A percentile compares a stretch with the other conserved stretches of the same genome.
These are phyloP conservation scores for Endothia cerciana DNA, from an alignment of 2,329 filamentous ascomycete genomes.

Conservation along the genomic window DNA sequence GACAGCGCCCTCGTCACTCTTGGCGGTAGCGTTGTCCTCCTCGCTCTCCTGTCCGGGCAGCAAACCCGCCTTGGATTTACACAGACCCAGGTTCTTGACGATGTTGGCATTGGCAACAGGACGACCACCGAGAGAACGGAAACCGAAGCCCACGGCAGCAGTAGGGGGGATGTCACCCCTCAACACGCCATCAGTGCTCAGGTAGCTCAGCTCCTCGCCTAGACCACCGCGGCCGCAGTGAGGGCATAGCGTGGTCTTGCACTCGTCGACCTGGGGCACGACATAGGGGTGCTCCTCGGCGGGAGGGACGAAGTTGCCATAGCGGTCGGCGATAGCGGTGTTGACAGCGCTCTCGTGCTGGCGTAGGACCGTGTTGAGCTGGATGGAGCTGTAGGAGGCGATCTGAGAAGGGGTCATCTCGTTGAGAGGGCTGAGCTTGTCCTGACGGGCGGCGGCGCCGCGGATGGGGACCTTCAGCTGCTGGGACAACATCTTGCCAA, in stretches of 20 bases:
- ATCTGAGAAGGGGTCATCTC: constrained; percentile 50
- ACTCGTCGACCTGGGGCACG: constrained; percentile 44
- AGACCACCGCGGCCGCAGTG: constrained; percentile 48
- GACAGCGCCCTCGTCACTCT: background rate
- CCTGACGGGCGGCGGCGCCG: constrained; percentile 46
- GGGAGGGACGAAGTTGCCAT: constrained; percentile 9
- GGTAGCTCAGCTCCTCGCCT: constrained; percentile 47
- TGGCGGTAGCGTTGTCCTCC: background rate
- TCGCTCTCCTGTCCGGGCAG: background rate
- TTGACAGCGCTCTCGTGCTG: constrained; percentile 49
- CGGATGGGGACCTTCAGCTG: constrained; percentile 42
- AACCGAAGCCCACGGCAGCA: constrained; percentile 56
- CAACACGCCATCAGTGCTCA: constrained; percentile 55
- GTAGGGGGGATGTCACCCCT: constrained; percentile 54
- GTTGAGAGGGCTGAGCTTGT: constrained; percentile 49
- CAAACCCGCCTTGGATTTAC: background rate
- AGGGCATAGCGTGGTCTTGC: constrained; percentile 55
- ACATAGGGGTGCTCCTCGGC: constrained; percentile 13
- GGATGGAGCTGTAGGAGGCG: constrained; percentile 49
- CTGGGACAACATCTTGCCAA: constrained; percentile 40
- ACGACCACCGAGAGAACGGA: constrained; percentile 48
- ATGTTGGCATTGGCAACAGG: constrained; percentile 47
- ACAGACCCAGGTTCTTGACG: constrained; percentile 45
- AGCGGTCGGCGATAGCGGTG: constrained; percentile 29
- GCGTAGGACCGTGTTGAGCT: constrained; percentile 51